Conservation (phyloP, 2,329 filamentous ascomycete species). For the Ophiocordyceps unilateralis region DNA sequence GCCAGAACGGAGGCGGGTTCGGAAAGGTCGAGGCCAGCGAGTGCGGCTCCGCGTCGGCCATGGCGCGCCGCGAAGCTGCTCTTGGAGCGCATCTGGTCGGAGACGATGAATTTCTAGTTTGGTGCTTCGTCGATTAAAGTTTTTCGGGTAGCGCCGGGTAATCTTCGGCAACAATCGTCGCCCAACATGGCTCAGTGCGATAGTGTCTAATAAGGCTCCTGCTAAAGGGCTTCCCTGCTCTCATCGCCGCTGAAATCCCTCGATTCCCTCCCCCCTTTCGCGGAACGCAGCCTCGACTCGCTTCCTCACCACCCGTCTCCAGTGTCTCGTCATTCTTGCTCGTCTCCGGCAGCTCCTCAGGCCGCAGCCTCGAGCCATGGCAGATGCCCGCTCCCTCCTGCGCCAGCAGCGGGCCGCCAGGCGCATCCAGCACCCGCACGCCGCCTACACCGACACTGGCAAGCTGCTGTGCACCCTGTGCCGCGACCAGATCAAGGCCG, state of each 20-base stretch:
- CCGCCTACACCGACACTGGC: slow-evolving; percentile 49
- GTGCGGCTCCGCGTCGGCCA: slow-evolving; percentile 37
- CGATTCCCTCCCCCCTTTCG: too few relatives aligned
- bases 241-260: too few relatives aligned
- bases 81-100: background rate
- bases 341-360: background rate
- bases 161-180: too few relatives aligned
- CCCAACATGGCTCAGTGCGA: too few relatives aligned
- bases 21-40: slow-evolving; percentile 55
- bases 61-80: slow-evolving; percentile 14
- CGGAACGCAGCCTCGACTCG: too few relatives aligned
- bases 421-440: slow-evolving; percentile 52
- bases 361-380: slow-evolving; percentile 29
- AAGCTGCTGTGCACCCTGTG: slow-evolving; percentile 53
- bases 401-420: slow-evolving; percentile 61
- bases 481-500: slow-evolving; percentile 44
- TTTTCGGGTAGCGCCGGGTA: too few relatives aligned
- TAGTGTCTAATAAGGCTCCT: too few relatives aligned
- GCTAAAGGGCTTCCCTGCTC: too few relatives aligned
- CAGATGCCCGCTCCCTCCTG: slow-evolving; percentile 64
- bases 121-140: too few relatives aligned
- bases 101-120: background rate
- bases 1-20: slow-evolving; percentile 78
- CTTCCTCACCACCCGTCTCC: background rate
- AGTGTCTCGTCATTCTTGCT: background rate